Evolutionary conservation across 768 basidiomycete species (phyloP).

Genomic region (Pulveroboletus sp.): DNA sequence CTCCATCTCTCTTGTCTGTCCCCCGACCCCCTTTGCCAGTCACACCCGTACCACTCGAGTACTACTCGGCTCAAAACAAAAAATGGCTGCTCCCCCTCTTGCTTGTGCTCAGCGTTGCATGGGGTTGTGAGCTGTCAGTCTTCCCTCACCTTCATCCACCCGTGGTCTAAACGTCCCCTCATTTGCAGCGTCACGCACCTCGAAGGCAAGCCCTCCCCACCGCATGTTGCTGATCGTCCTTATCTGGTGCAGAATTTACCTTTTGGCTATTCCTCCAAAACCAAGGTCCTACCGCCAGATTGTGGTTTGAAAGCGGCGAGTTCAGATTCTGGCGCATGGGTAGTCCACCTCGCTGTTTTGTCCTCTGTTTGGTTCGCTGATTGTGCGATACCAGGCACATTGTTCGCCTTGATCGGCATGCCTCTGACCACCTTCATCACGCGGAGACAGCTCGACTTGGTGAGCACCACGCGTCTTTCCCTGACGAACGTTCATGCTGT

Average conservation of each 20-base stretch:
- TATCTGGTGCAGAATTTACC: conserved; percentile 49
- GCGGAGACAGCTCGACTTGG: conserved; percentile 54
- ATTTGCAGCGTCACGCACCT: conserved; percentile 65
- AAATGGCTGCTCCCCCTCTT: conserved; percentile 64
- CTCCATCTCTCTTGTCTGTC: neutral
- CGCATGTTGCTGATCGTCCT: conserved; percentile 3
- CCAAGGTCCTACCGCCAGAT: conserved; percentile 63
- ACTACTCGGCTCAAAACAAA: conserved; percentile 44
- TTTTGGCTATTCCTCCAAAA: conserved; percentile 84
- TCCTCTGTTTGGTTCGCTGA: conserved; percentile 8
- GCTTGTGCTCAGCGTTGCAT: conserved; percentile 66
- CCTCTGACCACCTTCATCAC: conserved; percentile 62
- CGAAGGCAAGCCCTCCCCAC: conserved; percentile 49
- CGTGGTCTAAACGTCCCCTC: neutral
- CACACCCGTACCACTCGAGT: conserved; percentile 49
- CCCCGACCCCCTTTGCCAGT: conserved; percentile 34
- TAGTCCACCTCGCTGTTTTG: conserved; percentile 24
- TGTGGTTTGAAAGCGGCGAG: conserved; percentile 81
- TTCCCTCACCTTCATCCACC: neutral
- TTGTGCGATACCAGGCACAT: conserved; percentile 45
- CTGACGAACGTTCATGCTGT: conserved; percentile 10
- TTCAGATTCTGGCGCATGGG: conserved; percentile 69
- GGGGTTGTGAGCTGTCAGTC: conserved; percentile 70
- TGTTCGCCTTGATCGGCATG: conserved; percentile 63
- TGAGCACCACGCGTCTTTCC: conserved; percentile 22